These are phyloP conservation scores for Dionaea muscipula DNA, from an alignment of 179 eudicot species.

Conservation along the genomic window DNA sequence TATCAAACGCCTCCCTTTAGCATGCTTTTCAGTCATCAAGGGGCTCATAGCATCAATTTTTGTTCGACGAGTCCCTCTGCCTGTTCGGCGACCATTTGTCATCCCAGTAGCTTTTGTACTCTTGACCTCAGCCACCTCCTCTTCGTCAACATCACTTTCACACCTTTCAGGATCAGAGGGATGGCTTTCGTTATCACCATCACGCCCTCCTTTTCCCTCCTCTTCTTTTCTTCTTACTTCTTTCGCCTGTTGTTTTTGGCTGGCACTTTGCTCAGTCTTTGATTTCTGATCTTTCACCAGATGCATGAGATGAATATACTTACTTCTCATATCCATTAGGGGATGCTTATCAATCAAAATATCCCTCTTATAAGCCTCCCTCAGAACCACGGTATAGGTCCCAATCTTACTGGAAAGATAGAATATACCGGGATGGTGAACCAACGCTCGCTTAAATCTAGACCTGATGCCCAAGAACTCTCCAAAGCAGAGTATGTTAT, in stretches of 20 bases:
- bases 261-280: conserved; percentile 13
- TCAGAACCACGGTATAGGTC: conserved; percentile 68
- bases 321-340: conserved; percentile 55
- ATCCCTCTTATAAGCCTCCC: conserved; percentile 72
- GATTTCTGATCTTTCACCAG: conserved; percentile 31
- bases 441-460: conserved; percentile 62
- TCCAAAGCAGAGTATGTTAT: conserved; percentile 45
- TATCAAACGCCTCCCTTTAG: conserved; percentile 6
- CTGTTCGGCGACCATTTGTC: conserved; percentile 9
- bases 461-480: conserved; percentile 61
- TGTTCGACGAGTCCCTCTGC: conserved; percentile 10
- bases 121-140: conserved; percentile 7
- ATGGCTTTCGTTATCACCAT: conserved; percentile 18
- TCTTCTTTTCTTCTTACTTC: conserved; percentile 16
- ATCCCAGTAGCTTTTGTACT: conserved; percentile 4
- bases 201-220: conserved; percentile 21
- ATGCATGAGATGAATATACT: conserved; percentile 69
- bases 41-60: conserved; percentile 13
- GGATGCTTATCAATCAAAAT: conserved; percentile 48
- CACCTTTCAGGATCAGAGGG: conserved; percentile 35
- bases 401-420: conserved; percentile 64
- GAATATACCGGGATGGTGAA: conserved; percentile 84
- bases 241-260: conserved; percentile 11
- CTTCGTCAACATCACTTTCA: conserved; percentile 18
- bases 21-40: conserved; percentile 11